Evolutionary conservation across 139 green algal genomes (phyloP).

Genomic region (Micromonas pusilla): DNA sequence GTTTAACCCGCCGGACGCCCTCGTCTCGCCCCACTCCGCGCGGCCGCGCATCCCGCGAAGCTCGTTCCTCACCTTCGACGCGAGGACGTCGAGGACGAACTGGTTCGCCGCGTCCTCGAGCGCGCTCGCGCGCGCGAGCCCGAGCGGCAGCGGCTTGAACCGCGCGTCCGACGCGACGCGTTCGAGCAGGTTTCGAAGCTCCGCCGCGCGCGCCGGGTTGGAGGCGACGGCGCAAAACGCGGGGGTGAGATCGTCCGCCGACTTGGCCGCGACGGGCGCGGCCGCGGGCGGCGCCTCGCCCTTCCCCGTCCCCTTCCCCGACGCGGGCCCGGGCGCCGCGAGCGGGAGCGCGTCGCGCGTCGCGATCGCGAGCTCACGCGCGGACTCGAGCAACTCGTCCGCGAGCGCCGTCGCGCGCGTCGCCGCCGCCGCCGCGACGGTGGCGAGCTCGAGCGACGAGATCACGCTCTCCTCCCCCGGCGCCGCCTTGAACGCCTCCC

Average conservation of each 20-base stretch:
- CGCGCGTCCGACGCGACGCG: not conserved
- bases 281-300: no score
- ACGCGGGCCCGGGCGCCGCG: not conserved
- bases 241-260: not conserved
- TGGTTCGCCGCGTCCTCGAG: not conserved
- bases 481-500: no score
- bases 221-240: not conserved
- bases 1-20: slow-evolving; percentile 36
- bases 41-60: not conserved
- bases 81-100: not conserved
- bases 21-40: slow-evolving; percentile 11
- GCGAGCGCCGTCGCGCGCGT: not conserved
- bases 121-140: not conserved
- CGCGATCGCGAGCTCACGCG: not conserved
- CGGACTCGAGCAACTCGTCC: not conserved
- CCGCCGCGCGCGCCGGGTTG: not conserved
- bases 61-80: not conserved
- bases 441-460: not conserved
- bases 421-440: not conserved
- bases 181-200: not conserved
- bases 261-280: no score
- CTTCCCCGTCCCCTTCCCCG: no score
- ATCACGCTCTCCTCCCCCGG: not conserved
- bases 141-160: not conserved
- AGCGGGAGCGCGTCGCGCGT: not conserved